Evolutionary conservation across 202 grass and related monocot species (phyloP), one percentile per base, ranked within the genome.

Genomic region (Alloteropsis angusta): DNA sequence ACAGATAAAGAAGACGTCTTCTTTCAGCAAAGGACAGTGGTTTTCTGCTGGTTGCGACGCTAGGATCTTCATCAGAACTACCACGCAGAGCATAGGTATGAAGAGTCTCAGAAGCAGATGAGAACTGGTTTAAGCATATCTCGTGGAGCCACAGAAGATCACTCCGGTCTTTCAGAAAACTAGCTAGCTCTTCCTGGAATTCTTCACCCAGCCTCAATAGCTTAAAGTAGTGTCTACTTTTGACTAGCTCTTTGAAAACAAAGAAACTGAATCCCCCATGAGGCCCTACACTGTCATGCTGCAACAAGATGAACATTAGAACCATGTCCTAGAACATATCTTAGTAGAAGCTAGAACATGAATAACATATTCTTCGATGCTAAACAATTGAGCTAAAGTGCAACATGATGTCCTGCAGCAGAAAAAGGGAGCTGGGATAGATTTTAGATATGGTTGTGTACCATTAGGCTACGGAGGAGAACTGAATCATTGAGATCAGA

Each of bases 131-230:
- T 77, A 93, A 87, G 77, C 34, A 93, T 82, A 99, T 91, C 77
- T 99, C 86, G 76, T 99, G 96, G 78, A 93, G 88, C 92, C 96
- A 99, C 55, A 88, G 68, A 60, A 99, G 83, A 81, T 95, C 92
- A 68, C 72, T 95, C 13, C 78, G 82, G 10, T 90, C 89, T 85
- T 99, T 99, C 60, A 99, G 75, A 83, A 99, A 95, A 89, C 28
- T 80, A 62, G 87, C 79, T 75, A 99, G 78, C 67, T 93, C 90
- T 80, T 99, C 88, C 65, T 88, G 91, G 76, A 99, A 99, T 88
- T 99, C 96, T 93, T 99, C 92, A 67, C 96, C 96, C 65, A 99
- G 88, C 69, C 96, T 93, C 76, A 95, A 68, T 71, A 98, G 79
- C 81, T 98, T 98, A 76, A 89, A 74, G 22, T 84, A 85, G 26